Conservation (phyloP, 352 stramenopile genomes). For the Phytophthora multivora region DNA sequence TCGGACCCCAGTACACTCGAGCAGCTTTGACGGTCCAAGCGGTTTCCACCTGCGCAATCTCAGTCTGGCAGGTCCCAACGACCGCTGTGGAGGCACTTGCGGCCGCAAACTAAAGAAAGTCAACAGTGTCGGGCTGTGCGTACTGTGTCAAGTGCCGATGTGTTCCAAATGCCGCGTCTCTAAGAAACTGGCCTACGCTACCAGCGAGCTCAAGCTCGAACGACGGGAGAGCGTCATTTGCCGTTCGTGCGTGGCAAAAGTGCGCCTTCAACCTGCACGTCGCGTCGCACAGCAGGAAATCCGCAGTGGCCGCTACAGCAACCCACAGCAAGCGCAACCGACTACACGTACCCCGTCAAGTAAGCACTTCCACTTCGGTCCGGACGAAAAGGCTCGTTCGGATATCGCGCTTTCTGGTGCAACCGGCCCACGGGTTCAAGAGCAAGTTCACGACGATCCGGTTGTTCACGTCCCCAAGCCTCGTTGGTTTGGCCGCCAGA, state of each 20-base stretch:
- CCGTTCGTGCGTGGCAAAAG: constrained; percentile 36
- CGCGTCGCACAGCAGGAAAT: constrained; percentile 39
- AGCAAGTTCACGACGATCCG: background rate
- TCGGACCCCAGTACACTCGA: constrained; percentile 5
- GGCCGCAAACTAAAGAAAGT: constrained; percentile 39
- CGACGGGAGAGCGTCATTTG: constrained; percentile 38
- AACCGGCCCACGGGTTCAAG: constrained; percentile 6
- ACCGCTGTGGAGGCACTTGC: constrained; percentile 34
- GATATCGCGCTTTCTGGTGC: background rate
- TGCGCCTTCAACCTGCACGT: constrained; percentile 28
- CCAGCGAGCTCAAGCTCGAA: constrained; percentile 34
- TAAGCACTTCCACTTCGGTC: constrained; percentile 10
- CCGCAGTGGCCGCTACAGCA: constrained; percentile 20
- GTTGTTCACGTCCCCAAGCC: constrained; percentile 10
- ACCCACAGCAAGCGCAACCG: background rate
- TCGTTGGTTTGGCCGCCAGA: constrained; percentile 34
- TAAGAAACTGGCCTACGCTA: constrained; percentile 42
- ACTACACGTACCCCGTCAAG: background rate
- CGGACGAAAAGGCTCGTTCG: background rate
- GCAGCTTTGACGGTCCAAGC: constrained; percentile 14
- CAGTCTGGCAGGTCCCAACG: constrained; percentile 13
- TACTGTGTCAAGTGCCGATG: constrained; percentile 39
- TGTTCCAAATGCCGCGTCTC: constrained; percentile 45
- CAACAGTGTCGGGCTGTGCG: constrained; percentile 36
- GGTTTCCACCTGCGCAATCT: constrained; percentile 26